Evolutionary conservation across 176 grass and related monocot species (phyloP).

Genomic region (Dactylis glomerata): DNA sequence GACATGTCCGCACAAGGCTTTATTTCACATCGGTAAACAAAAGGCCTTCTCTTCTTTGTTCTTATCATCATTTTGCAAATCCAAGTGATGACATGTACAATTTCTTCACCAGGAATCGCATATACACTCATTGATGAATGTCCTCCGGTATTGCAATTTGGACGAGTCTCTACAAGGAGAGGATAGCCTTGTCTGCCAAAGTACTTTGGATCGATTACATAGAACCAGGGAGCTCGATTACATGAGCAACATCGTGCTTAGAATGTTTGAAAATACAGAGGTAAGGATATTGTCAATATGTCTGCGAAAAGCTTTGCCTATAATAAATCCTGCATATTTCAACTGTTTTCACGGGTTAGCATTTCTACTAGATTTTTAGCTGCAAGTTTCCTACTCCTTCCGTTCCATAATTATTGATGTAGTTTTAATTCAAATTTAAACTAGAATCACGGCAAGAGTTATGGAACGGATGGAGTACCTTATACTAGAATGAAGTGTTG

Average conservation of each 20-base stretch:
- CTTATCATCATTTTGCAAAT: conserved; percentile 13
- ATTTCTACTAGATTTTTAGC: conserved; percentile 11
- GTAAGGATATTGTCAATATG: conserved; percentile 45
- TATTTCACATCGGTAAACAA: conserved; percentile 91
- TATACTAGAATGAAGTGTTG: neutral
- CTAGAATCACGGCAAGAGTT: too few species aligned
- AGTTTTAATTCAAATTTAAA: too few species aligned
- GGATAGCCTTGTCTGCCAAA: conserved; percentile 88
- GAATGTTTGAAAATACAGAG: conserved; percentile 98
- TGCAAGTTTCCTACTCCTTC: neutral
- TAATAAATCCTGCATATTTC: conserved; percentile 2
- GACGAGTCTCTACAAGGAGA: conserved; percentile 88
- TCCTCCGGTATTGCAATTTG: conserved; percentile 94
- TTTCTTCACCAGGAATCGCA: conserved; percentile 81
- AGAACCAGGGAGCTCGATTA: conserved; percentile 96
- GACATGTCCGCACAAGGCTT: conserved; percentile 98
- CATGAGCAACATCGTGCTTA: conserved; percentile 96
- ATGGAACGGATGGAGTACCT: too few species aligned
- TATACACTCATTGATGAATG: conserved; percentile 99
- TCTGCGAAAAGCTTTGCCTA: neutral
- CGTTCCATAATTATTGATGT: too few species aligned
- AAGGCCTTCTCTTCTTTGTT: conserved; percentile 25
- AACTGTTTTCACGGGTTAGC: neutral
- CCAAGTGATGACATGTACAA: conserved; percentile 15
- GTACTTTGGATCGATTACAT: conserved; percentile 79